Conservation (phyloP, 495 filamentous ascomycete genomes). For the Penicillium robsamsonii region DNA sequence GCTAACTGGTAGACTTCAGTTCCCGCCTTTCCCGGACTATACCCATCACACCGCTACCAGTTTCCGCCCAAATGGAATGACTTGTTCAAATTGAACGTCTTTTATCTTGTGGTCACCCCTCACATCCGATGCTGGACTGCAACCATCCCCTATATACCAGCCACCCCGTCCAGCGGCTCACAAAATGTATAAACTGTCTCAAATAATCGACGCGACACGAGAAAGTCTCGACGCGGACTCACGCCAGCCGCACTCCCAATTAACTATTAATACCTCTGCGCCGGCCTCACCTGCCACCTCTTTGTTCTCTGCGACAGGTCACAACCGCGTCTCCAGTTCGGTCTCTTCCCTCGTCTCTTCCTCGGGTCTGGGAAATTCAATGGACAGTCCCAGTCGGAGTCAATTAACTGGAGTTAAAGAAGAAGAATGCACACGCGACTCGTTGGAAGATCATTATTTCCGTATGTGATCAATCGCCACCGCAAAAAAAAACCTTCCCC, state of each 20-base stretch:
- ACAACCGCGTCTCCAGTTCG: conserved; percentile 53
- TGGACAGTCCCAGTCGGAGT: conserved; percentile 48
- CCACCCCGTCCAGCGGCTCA: conserved; percentile 19
- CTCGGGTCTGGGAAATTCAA: conserved; percentile 48
- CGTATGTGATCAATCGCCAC: conserved; percentile 31
- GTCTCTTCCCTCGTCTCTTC: conserved; percentile 59
- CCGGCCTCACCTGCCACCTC: conserved; percentile 46
- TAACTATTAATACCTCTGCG: conserved; percentile 39
- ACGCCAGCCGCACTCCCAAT: conserved; percentile 29
- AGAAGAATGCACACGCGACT: conserved; percentile 44
- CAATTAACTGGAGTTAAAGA: conserved; percentile 54
- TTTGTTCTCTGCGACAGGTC: conserved; percentile 41
- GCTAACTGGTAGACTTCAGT: conserved; percentile 13
- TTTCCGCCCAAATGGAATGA: conserved; percentile 14
- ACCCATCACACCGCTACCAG: conserved; percentile 27
- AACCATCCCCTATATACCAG: conserved; percentile 10
- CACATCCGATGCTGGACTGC: conserved; percentile 22
- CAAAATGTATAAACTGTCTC: conserved; percentile 25
- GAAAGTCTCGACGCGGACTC: conserved; percentile 26
- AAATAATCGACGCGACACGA: conserved; percentile 22
- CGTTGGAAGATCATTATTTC: conserved; percentile 47
- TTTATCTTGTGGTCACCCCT: conserved; percentile 3
- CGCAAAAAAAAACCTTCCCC: conserved; percentile 10
- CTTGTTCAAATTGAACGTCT: conserved; percentile 15
- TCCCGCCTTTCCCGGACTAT: conserved; percentile 12